Conservation (phyloP, 192 early-diverging fungal genomes). For the Coemansia furcata region DNA sequence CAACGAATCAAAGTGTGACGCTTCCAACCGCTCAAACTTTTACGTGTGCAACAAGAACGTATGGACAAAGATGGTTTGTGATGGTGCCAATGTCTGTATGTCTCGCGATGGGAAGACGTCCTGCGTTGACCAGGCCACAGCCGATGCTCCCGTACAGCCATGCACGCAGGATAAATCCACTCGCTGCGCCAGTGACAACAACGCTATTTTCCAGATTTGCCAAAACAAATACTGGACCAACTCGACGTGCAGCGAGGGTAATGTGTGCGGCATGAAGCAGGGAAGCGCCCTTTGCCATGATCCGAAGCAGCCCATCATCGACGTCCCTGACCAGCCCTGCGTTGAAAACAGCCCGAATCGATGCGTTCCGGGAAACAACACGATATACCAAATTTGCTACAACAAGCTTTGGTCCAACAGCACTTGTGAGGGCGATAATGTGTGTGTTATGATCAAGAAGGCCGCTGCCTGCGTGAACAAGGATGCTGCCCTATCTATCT, state of each 20-base stretch:
- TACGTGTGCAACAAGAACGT: constrained; percentile 28
- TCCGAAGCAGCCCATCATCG: constrained; percentile 26
- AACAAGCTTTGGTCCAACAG: constrained; percentile 37
- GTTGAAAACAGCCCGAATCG: constrained; percentile 12
- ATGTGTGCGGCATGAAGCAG: constrained; percentile 35
- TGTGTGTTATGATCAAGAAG: constrained; percentile 28
- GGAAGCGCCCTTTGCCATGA: constrained; percentile 37
- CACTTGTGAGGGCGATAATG: constrained; percentile 29
- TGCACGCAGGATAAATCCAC: constrained; percentile 27
- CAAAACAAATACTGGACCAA: constrained; percentile 44
- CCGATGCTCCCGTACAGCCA: constrained; percentile 26
- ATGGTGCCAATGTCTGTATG: constrained; percentile 36
- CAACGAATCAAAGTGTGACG: constrained; percentile 45
- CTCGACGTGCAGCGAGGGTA: constrained; percentile 30
- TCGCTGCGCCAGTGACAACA: constrained; percentile 28
- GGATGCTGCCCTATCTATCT: constrained; percentile 6
- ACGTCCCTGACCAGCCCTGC: constrained; percentile 40
- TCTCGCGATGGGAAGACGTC: constrained; percentile 20
- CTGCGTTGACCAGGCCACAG: constrained; percentile 30
- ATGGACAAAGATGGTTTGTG: constrained; percentile 44
- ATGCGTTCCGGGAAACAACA: constrained; percentile 22
- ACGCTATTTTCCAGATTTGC: constrained; percentile 36
- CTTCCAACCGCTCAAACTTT: constrained; percentile 19
- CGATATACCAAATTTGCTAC: constrained; percentile 36
- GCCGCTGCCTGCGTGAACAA: constrained; percentile 30